Conservation (phyloP, 2,329 filamentous ascomycete species). For the Achaetomium macrosporum region DNA sequence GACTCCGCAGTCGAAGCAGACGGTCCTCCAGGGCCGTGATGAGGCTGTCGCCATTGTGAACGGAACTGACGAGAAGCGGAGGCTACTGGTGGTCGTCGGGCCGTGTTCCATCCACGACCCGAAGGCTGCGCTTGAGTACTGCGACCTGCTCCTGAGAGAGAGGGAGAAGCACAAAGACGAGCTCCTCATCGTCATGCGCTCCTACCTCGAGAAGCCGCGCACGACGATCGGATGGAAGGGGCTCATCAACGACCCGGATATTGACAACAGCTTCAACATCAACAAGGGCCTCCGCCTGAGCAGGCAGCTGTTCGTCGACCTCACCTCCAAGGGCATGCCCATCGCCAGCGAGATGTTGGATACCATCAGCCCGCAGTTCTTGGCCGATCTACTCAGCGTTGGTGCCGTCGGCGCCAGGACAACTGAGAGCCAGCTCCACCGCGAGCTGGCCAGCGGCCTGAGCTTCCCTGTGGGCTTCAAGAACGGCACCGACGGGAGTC, state of each 20-base stretch:
- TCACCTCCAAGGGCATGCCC: slow-evolving; percentile 89
- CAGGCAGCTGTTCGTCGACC: slow-evolving; percentile 85
- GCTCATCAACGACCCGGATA: slow-evolving; percentile 96
- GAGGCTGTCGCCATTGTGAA: slow-evolving; percentile 65
- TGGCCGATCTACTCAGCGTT: slow-evolving; percentile 84
- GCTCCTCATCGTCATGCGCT: slow-evolving; percentile 92
- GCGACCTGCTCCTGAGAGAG: slow-evolving; percentile 70
- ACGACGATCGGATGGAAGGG: slow-evolving; percentile 99
- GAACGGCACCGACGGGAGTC: slow-evolving; percentile 91
- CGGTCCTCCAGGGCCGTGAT: slow-evolving; percentile 55
- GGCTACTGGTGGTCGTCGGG: slow-evolving; percentile 71
- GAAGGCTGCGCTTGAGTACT: slow-evolving; percentile 84
- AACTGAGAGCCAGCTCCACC: slow-evolving; percentile 91
- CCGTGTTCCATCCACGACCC: slow-evolving; percentile 98
- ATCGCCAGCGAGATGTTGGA: slow-evolving; percentile 97
- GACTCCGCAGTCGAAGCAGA: slow-evolving; percentile 50
- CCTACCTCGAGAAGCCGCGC: slow-evolving; percentile 96
- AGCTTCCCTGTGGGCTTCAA: slow-evolving; percentile 99
- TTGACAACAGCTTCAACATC: slow-evolving; percentile 98
- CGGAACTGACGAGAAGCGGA: slow-evolving; percentile 46
- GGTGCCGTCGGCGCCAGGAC: slow-evolving; percentile 94
- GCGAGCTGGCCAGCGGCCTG: slow-evolving; percentile 86
- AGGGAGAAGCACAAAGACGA: slow-evolving; percentile 87
- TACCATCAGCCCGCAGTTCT: slow-evolving; percentile 94
- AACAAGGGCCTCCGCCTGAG: slow-evolving; percentile 90